phyloP scores from a whole-genome alignment of 2,329 filamentous ascomycete species.

The Pseudogymnoascus sp. region DNA sequence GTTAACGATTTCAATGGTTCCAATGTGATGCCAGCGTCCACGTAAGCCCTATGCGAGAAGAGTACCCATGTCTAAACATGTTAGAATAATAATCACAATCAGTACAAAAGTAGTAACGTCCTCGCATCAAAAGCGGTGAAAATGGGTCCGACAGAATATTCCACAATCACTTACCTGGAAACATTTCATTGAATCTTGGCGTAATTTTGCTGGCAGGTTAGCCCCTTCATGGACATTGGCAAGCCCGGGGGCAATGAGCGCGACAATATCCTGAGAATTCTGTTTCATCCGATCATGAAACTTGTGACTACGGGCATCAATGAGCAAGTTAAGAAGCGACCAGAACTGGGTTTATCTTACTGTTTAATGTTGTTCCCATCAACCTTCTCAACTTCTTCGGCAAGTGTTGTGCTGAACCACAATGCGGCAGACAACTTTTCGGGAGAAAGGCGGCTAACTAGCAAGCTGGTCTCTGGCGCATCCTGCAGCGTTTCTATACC shows the following conservation, averaged over 20 bases:
- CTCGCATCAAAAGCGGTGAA: not conserved
- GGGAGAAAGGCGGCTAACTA: slow-evolving; percentile 40
- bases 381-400: slow-evolving; percentile 60
- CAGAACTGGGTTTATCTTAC: slow-evolving; percentile 29
- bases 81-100: slow-evolving; percentile 11
- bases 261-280: slow-evolving; percentile 43
- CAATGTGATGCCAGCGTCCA: slow-evolving; percentile 48
- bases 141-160: slow-evolving; percentile 13
- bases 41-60: slow-evolving; percentile 59
- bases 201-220: slow-evolving; percentile 35
- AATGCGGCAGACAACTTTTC: slow-evolving; percentile 49
- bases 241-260: slow-evolving; percentile 36
- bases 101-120: slow-evolving; percentile 9
- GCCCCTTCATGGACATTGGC: slow-evolving; percentile 33
- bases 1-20: slow-evolving; percentile 52
- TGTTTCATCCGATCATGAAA: slow-evolving; percentile 44
- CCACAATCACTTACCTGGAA: slow-evolving; percentile 42
- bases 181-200: slow-evolving; percentile 51
- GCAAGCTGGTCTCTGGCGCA: slow-evolving; percentile 35
- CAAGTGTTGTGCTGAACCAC: slow-evolving; percentile 56
- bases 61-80: slow-evolving; percentile 57
- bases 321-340: slow-evolving; percentile 8
- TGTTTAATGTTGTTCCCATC: slow-evolving; percentile 53
- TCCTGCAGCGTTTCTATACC: slow-evolving; percentile 41
- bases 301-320: slow-evolving; percentile 27